phyloP scores from a whole-genome alignment of 2,329 filamentous ascomycete species.

The Ramichloridium luteum region DNA sequence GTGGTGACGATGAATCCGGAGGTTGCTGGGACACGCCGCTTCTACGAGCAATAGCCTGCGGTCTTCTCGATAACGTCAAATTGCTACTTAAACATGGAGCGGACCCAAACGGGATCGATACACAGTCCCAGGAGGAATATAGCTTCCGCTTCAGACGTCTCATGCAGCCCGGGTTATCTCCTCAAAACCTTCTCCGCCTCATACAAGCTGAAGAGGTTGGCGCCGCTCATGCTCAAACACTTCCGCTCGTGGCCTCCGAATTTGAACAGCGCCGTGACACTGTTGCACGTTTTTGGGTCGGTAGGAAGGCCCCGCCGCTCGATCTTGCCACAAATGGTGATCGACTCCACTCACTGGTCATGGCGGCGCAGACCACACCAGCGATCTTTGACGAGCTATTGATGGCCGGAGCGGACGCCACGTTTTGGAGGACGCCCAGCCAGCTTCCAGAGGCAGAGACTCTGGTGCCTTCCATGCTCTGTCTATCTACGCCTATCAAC shows the following conservation, averaged over 20 bases:
- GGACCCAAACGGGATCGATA: conserved; percentile 3
- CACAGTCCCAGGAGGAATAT: not conserved
- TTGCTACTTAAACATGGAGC: conserved; percentile 2
- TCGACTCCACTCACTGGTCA: conserved; percentile 4
- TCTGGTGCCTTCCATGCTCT: conserved; percentile 4
- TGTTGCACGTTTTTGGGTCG: conserved; percentile 3
- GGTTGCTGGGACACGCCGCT: conserved; percentile 1
- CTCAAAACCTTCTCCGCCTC: not conserved
- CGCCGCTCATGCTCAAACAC: not conserved
- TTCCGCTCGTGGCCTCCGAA: conserved; percentile 2
- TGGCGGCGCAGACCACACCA: conserved; percentile 1
- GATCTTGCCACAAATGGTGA: not conserved
- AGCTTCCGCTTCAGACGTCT: not conserved
- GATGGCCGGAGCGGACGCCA: conserved; percentile 2
- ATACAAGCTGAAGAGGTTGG: not conserved
- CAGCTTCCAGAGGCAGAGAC: not conserved
- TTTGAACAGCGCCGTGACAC: not conserved
- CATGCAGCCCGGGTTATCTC: not conserved
- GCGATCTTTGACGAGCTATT: conserved; percentile 2
- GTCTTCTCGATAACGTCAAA: conserved; percentile 1
- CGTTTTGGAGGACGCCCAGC: not conserved
- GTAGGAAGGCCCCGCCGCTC: not conserved
- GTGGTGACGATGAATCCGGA: not conserved
- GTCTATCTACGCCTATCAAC: conserved; percentile 6
- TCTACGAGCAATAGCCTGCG: conserved; percentile 3